A percentile compares a stretch with the other conserved stretches of the same genome.
These are phyloP conservation scores for Dipodascopsis tothii DNA, from an alignment of 805 yeast genomes.

Conservation along the genomic window DNA sequence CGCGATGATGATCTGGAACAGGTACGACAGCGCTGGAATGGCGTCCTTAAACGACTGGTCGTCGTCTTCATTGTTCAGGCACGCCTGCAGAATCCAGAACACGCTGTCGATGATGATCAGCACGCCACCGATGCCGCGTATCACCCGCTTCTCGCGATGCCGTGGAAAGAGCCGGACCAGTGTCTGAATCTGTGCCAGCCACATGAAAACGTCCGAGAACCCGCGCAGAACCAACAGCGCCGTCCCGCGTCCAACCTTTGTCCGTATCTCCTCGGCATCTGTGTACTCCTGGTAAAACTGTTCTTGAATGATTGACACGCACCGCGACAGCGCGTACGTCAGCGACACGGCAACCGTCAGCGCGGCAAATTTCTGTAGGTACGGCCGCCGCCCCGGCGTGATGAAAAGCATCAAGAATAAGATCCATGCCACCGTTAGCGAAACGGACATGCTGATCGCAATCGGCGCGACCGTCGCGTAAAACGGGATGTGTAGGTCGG, in stretches of 20 bases:
- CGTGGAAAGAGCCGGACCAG: conserved; percentile 35
- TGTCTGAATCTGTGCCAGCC: conserved; percentile 52
- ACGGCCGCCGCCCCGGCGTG: conserved; percentile 52
- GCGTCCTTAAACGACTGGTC: conserved; percentile 29
- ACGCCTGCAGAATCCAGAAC: conserved; percentile 26
- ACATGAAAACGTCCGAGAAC: conserved; percentile 40
- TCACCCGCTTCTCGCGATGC: conserved; percentile 30
- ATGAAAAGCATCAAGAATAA: conserved; percentile 49
- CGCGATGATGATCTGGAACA: conserved; percentile 31
- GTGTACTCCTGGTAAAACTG: conserved; percentile 52
- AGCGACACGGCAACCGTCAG: conserved; percentile 47
- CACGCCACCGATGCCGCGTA: conserved; percentile 31
- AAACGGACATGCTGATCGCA: conserved; percentile 30
- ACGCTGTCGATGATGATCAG: conserved; percentile 31
- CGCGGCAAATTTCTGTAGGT: conserved; percentile 51
- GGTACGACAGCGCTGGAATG: conserved; percentile 30
- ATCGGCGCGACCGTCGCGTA: conserved; percentile 31
- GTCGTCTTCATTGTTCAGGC: conserved; percentile 15
- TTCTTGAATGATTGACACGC: conserved; percentile 39
- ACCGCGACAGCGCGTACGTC: conserved; percentile 43
- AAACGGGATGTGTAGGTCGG: too few species aligned
- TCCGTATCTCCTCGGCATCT: conserved; percentile 41
- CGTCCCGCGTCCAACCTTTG: conserved; percentile 34
- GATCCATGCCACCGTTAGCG: conserved; percentile 56
- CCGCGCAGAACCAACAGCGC: conserved; percentile 37